Percentiles rank a stretch among this genome's conserved stretches.
phyloP scores from a whole-genome alignment of 305 asterid species.

The Fraxinus floribunda region DNA sequence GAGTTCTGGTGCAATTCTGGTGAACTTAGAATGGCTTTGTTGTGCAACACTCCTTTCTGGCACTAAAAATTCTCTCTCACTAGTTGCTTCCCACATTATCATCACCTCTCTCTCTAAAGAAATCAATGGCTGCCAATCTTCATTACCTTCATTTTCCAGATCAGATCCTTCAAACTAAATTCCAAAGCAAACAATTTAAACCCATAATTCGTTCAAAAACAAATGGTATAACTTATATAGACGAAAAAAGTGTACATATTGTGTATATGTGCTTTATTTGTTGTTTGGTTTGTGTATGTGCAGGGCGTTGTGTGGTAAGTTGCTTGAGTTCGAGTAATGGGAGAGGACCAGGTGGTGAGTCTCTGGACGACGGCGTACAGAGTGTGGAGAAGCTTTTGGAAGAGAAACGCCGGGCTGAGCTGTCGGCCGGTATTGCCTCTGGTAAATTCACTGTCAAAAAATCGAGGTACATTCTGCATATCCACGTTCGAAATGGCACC shows the following conservation, averaged over 20 bases:
- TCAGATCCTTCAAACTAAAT: slow-evolving; percentile 31
- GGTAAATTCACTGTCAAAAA: slow-evolving; percentile 79
- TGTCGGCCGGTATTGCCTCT: slow-evolving; percentile 86
- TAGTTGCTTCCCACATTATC: slow-evolving; percentile 31
- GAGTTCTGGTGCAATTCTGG: too few relatives aligned
- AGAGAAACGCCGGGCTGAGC: slow-evolving; percentile 70
- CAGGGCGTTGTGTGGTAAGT: slow-evolving; percentile 51
- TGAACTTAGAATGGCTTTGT: too few relatives aligned
- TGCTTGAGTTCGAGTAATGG: slow-evolving; percentile 61
- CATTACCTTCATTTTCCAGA: slow-evolving; percentile 51
- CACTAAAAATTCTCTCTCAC: neutral
- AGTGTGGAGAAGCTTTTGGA: slow-evolving; percentile 57
- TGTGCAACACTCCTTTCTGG: neutral
- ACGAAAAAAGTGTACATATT: slow-evolving; percentile 14
- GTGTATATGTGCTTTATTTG: neutral
- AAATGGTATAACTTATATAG: slow-evolving; percentile 36
- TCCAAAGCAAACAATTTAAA: slow-evolving; percentile 27
- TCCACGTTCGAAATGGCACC: neutral
- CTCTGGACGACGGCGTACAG: slow-evolving; percentile 47
- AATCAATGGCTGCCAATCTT: slow-evolving; percentile 60
- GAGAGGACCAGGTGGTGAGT: slow-evolving; percentile 26
- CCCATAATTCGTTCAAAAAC: slow-evolving; percentile 32
- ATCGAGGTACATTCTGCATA: slow-evolving; percentile 43
- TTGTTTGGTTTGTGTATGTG: slow-evolving; percentile 11
- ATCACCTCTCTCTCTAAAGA: slow-evolving; percentile 26